Evolutionary conservation across 495 filamentous ascomycete species (phyloP), one percentile per base, ranked within the genome.

Genomic region (Aspergillus campestris): DNA sequence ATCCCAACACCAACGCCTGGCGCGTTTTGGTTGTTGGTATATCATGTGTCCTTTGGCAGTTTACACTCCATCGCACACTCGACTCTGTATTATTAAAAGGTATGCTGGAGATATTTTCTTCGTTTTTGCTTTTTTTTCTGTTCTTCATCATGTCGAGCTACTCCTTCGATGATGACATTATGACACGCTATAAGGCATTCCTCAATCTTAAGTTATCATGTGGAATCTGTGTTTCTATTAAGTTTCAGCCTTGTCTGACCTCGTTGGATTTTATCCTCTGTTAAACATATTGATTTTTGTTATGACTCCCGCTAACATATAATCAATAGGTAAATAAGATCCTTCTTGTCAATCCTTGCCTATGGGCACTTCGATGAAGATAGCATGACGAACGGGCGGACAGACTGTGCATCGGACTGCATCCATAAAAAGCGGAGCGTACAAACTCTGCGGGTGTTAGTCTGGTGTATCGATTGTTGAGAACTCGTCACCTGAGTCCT

Each of bases 191-290:
- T 24, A 80, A 88, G 86, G 89, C 87, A 94, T 94, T 94, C 89
- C 89, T 95, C 89, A 83, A 85, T 75, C 89, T 77, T 82, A 94
- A 94, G 71, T 79, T 65, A 81, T 61, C 58, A 82, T 94, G 87
- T 91, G 74, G 89, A 94, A 76, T 76, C 76, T 79, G 81, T 87
- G 80, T 70, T 63, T 75, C 24, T 64, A 57, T 62, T 60, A 83
- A 85, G 88, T 94, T 94, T 95, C 89, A 94, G 89, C 89, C 89
- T 94, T 94, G 89, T 94, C 89, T 95, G 89, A 94, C 73, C 52
- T 51, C 50, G 39, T 43, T 38, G 45, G 44, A 38, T 43, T 56
- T 48, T 51, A 56, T 59, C 50, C 55, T 42, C 30, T 46, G 50
- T 63, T 57, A 51, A 50, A 37, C 51, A 33, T 4, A 24, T 24